A percentile compares a stretch with the other conserved stretches of the same genome.
phyloP scores from a whole-genome alignment of 768 basidiomycete genomes.

The Mycena albidolilacea region DNA sequence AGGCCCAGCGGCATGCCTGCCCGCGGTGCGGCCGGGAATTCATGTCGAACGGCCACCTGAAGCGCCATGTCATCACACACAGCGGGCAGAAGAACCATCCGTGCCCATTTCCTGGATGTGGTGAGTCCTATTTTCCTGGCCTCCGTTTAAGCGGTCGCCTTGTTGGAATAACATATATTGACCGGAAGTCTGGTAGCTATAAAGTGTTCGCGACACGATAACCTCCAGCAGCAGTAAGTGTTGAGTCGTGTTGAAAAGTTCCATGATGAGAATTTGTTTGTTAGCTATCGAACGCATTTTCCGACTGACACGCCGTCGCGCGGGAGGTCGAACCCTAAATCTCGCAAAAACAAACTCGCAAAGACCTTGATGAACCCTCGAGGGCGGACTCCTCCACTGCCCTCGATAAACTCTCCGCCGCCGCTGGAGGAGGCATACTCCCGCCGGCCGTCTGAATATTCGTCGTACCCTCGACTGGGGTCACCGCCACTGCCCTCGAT shows the following conservation, averaged over 20 bases:
- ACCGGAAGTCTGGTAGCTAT: neutral
- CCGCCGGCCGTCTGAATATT: conserved; percentile 15
- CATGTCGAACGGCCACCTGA: conserved; percentile 76
- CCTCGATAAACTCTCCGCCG: conserved; percentile 17
- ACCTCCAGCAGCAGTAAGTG: conserved; percentile 53
- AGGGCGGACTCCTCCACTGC: neutral
- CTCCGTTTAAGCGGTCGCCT: neutral
- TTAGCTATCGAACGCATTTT: conserved; percentile 24
- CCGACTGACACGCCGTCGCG: neutral
- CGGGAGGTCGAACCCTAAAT: neutral
- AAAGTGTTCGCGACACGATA: conserved; percentile 75
- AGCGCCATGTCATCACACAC: conserved; percentile 74
- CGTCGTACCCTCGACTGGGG: neutral
- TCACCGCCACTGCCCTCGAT: neutral
- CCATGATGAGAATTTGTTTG: neutral
- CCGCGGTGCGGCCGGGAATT: conserved; percentile 67
- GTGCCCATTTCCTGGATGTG: conserved; percentile 80
- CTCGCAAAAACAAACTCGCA: neutral
- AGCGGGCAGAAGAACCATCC: conserved; percentile 80
- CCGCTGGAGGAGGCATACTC: conserved; percentile 3
- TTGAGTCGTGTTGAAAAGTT: no score
- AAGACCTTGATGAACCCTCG: no score
- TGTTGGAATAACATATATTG: neutral
- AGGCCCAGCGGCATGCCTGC: conserved; percentile 52
- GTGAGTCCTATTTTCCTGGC: conserved; percentile 37